Conservation (phyloP, 305 asterid species). For the Caryopteris hybrid region DNA sequence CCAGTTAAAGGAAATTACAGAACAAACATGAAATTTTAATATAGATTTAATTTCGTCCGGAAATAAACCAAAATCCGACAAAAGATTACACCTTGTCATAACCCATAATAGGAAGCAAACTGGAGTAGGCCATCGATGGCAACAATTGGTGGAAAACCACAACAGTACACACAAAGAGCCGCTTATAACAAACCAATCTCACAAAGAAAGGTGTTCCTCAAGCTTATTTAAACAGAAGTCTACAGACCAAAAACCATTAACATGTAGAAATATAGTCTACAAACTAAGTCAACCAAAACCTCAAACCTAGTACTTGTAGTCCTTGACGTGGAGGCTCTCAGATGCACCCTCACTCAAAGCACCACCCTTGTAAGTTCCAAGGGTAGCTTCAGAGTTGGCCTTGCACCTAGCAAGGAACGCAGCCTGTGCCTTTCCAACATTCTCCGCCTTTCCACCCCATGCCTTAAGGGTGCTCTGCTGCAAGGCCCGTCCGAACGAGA, state of each 20-base stretch:
- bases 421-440: slow-evolving; percentile 54
- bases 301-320: slow-evolving; percentile 56
- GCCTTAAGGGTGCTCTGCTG: slow-evolving; percentile 87
- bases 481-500: slow-evolving; percentile 86
- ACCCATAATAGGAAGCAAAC: not conserved
- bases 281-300: slow-evolving; percentile 10
- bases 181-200: slow-evolving; percentile 14
- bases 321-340: slow-evolving; percentile 60
- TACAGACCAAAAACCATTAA: not conserved
- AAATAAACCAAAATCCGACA: too few species aligned
- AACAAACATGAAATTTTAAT: too few species aligned
- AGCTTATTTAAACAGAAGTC: slow-evolving; percentile 27
- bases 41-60: too few species aligned
- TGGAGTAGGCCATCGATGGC: not conserved
- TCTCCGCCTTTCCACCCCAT: slow-evolving; percentile 75
- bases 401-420: slow-evolving; percentile 50
- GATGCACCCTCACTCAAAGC: slow-evolving; percentile 50
- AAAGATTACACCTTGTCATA: too few species aligned
- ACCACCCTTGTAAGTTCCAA: slow-evolving; percentile 52
- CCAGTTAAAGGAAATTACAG: too few species aligned
- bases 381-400: slow-evolving; percentile 70
- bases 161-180: slow-evolving; percentile 13
- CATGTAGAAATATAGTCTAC: not conserved
- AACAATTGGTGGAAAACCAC: not conserved
- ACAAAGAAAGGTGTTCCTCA: slow-evolving; percentile 14